These are phyloP conservation scores for Rhynchospora pubera DNA, from an alignment of 176 grass and related monocot genomes.

Conservation along the genomic window DNA sequence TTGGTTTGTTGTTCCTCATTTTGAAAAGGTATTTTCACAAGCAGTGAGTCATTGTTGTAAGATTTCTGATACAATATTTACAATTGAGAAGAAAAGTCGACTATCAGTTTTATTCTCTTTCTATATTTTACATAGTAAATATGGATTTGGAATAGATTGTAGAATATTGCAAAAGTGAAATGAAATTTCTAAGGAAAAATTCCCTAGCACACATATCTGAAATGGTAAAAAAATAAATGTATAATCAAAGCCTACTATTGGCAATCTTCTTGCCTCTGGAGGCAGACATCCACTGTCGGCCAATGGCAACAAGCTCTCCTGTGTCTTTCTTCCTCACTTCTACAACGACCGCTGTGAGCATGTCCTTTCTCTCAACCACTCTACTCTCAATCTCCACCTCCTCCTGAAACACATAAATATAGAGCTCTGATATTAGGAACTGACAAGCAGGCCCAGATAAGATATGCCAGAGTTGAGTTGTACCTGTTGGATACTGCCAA, in stretches of 20 bases:
- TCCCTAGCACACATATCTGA: not conserved
- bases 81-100: not conserved
- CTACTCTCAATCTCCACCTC: slow-evolving; percentile 58
- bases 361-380: slow-evolving; percentile 47
- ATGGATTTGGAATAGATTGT: not conserved
- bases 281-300: slow-evolving; percentile 60
- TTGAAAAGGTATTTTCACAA: not conserved
- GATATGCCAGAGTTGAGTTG: not conserved
- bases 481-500: not conserved
- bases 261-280: slow-evolving; percentile 32
- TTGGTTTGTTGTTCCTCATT: not conserved
- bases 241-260: slow-evolving; percentile 28
- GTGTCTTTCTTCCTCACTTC: slow-evolving; percentile 51
- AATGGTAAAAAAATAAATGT: not conserved
- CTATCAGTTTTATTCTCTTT: not conserved
- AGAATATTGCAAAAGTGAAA: not conserved
- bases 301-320: slow-evolving; percentile 50
- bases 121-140: not conserved
- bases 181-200: not conserved
- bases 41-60: not conserved
- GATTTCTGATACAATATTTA: not conserved
- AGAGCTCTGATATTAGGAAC: not conserved
- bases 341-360: slow-evolving; percentile 49
- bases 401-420: slow-evolving; percentile 34
- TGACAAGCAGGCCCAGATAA: not conserved